Percentiles rank a stretch among this genome's conserved stretches.
Conservation (phyloP, 179 eudicot genomes). For the Corrigiola litoralis region DNA sequence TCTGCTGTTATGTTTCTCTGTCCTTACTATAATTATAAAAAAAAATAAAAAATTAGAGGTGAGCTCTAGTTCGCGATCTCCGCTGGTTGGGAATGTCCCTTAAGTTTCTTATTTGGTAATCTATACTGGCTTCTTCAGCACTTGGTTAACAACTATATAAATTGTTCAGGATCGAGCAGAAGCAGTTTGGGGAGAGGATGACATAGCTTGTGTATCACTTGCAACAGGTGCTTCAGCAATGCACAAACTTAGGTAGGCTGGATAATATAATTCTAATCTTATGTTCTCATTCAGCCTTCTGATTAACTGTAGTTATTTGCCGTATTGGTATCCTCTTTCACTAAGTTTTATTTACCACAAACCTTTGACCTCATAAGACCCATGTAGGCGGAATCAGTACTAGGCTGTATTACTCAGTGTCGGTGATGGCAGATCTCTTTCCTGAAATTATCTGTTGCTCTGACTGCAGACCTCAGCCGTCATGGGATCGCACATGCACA, state of each 20-base stretch:
- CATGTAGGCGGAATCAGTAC: too few species aligned
- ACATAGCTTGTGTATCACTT: constrained; percentile 65
- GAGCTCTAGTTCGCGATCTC: not conserved
- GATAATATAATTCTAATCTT: too few species aligned
- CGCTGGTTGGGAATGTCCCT: not conserved
- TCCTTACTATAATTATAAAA: too few species aligned
- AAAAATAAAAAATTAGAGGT: too few species aligned
- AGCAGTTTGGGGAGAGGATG: constrained; percentile 64
- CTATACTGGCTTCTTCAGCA: not conserved
- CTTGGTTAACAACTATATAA: not conserved
- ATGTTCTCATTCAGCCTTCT: not conserved
- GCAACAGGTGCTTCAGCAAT: constrained; percentile 78
- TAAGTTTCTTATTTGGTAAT: not conserved
- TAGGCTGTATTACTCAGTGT: too few species aligned
- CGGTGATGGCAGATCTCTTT: not conserved
- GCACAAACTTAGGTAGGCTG: constrained; percentile 84
- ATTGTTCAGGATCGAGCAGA: constrained; percentile 59
- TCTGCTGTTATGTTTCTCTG: too few species aligned
- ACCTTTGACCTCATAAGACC: too few species aligned
- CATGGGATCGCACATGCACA: constrained; percentile 95
- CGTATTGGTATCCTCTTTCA: too few species aligned
- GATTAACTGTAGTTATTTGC: too few species aligned
- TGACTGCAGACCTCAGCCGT: constrained; percentile 79
- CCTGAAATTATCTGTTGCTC: not conserved
- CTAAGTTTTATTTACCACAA: too few species aligned